A percentile compares a stretch with the other conserved stretches of the same genome.
phyloP scores from a whole-genome alignment of 495 filamentous ascomycete genomes.

The Daldinia caldariorum region DNA sequence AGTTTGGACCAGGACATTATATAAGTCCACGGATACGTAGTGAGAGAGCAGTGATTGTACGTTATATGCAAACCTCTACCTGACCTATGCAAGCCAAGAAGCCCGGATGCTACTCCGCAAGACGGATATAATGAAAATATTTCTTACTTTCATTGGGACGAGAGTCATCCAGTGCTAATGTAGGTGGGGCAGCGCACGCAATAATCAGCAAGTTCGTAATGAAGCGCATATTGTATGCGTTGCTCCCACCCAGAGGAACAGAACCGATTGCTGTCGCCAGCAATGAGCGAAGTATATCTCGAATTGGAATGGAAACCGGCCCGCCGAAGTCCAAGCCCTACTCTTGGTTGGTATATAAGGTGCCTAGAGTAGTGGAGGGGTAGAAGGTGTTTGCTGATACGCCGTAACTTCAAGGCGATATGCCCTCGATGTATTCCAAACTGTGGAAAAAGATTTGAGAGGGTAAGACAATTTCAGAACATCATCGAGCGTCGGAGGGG shows the following conservation, averaged over 20 bases:
- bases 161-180: background rate
- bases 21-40: background rate
- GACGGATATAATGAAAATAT: background rate
- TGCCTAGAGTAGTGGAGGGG: background rate
- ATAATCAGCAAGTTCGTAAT: background rate
- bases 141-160: constrained; percentile 6
- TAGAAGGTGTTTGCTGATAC: constrained; percentile 6
- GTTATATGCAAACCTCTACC: background rate
- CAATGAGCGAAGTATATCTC: background rate
- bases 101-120: too few relatives aligned
- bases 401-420: background rate
- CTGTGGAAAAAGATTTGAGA: background rate
- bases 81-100: background rate
- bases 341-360: constrained; percentile 1
- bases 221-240: constrained; percentile 5
- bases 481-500: constrained; percentile 9
- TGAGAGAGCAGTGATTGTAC: background rate
- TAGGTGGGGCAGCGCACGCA: constrained; percentile 8
- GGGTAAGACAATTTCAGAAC: constrained; percentile 1
- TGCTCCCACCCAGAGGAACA: background rate
- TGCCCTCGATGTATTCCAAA: constrained; percentile 7
- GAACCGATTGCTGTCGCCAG: background rate
- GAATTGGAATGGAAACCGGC: background rate
- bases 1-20: background rate
- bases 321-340: constrained; percentile 7